phyloP scores from a whole-genome alignment of 768 basidiomycete species.

The Lactifluus hygrophoroides region DNA sequence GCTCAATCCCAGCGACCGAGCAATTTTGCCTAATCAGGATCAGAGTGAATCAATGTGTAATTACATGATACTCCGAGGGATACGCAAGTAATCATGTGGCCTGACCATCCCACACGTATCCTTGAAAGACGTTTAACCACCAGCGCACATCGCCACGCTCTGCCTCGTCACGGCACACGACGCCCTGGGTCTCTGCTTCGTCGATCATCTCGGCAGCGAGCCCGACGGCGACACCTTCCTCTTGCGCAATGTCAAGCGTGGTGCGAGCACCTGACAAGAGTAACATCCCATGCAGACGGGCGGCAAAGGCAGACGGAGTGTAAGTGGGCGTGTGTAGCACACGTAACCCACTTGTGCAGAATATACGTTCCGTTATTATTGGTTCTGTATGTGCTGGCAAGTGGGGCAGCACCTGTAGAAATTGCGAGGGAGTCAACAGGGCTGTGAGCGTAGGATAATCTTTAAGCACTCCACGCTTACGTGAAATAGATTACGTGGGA shows the following conservation, averaged over 20 bases:
- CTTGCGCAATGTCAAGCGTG: constrained; percentile 60
- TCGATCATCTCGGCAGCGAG: constrained; percentile 72
- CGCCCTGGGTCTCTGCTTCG: constrained; percentile 61
- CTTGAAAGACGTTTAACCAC: constrained; percentile 58
- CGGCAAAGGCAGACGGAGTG: constrained; percentile 55
- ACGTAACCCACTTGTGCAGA: constrained; percentile 58
- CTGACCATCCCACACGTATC: constrained; percentile 73
- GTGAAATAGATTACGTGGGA: background rate
- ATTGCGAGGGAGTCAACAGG: constrained; percentile 80
- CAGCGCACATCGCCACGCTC: constrained; percentile 58
- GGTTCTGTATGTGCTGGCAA: constrained; percentile 60
- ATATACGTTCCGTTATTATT: constrained; percentile 54
- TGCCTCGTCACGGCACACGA: constrained; percentile 73
- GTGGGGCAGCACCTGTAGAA: constrained; percentile 65
- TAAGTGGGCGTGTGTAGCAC: constrained; percentile 83
- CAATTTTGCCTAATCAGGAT: background rate
- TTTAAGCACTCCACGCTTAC: background rate
- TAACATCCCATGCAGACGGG: constrained; percentile 52
- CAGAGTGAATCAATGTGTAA: background rate
- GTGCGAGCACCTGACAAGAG: constrained; percentile 31
- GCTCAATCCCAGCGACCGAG: background rate
- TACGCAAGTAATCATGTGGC: constrained; percentile 7
- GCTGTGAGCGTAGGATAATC: constrained; percentile 37
- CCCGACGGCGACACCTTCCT: constrained; percentile 64
- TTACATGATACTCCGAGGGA: background rate